Percentiles rank a stretch among this genome's conserved stretches.
Conservation (phyloP, 2,329 filamentous ascomycete genomes). For the Trichoderma cornu-damae region DNA sequence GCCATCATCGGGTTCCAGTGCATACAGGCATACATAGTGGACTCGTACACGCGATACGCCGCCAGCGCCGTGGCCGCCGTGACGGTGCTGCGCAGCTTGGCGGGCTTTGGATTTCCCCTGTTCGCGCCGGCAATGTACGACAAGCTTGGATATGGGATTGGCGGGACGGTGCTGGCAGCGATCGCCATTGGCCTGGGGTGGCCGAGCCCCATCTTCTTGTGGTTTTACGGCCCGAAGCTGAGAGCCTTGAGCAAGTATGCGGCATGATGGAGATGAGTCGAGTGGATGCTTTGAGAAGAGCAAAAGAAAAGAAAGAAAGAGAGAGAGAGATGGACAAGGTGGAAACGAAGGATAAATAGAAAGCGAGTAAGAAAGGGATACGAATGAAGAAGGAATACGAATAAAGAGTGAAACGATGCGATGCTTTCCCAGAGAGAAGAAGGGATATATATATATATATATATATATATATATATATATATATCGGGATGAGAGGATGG, state of each 20-base stretch:
- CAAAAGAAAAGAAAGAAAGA: background rate
- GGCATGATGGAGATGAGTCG: background rate
- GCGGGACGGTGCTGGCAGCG: conserved; percentile 40
- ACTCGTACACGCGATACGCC: conserved; percentile 43
- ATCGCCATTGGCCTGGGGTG: conserved; percentile 37
- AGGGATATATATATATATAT: too few species aligned
- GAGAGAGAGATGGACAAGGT: too few species aligned
- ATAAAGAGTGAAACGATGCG: background rate
- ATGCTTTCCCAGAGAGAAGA: too few species aligned
- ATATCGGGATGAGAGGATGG: too few species aligned
- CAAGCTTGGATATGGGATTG: conserved; percentile 39
- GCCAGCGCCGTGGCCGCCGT: conserved; percentile 42
- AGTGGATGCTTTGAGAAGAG: background rate
- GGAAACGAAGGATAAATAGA: too few species aligned
- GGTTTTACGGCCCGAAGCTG: conserved; percentile 40
- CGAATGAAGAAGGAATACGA: background rate
- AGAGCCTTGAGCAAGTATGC: conserved; percentile 30
- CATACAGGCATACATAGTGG: conserved; percentile 44
- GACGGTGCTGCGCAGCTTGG: conserved; percentile 43
- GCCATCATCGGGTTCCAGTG: conserved; percentile 41
- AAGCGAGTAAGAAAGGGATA: background rate
- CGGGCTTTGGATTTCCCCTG: conserved; percentile 49
- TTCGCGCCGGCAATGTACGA: conserved; percentile 46
- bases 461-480: too few species aligned
- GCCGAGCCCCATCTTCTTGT: conserved; percentile 42